These are phyloP conservation scores for Eucalyptus marginata DNA, from an alignment of 345 rosid species.

Conservation along the genomic window DNA sequence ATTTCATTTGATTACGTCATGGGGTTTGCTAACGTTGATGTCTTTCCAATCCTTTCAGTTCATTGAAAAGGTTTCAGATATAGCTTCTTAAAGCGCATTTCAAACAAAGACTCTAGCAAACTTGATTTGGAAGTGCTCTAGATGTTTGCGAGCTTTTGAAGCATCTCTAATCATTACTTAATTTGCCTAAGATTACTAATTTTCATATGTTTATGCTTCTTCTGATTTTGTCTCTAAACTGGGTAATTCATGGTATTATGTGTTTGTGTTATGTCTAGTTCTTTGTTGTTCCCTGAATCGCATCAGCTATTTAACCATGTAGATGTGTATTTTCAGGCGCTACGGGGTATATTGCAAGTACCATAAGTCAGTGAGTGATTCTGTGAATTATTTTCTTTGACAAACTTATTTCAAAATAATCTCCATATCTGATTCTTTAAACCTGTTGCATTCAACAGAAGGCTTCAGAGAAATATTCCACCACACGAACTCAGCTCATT, in stretches of 20 bases:
- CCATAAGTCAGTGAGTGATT: constrained; percentile 51
- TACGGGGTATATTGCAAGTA: constrained; percentile 56
- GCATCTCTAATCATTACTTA: background rate
- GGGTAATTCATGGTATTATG: background rate
- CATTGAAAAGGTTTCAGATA: background rate
- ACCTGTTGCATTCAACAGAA: constrained; percentile 29
- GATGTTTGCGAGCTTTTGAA: background rate
- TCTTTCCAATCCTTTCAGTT: background rate
- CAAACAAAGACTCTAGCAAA: background rate
- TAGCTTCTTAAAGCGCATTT: background rate
- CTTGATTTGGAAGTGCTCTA: background rate
- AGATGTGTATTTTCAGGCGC: constrained; percentile 30
- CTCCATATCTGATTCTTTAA: background rate
- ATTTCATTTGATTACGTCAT: background rate
- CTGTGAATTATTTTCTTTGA: constrained; percentile 2
- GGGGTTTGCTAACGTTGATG: background rate
- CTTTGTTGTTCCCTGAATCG: background rate
- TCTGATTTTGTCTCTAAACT: background rate
- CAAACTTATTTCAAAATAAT: background rate
- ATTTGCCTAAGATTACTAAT: background rate
- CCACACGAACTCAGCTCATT: constrained; percentile 55
- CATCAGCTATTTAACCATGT: background rate
- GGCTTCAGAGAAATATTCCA: constrained; percentile 44
- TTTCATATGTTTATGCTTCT: background rate
- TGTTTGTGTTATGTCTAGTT: background rate